Base-by-base conservation (phyloP, 306 rosid species). In the Cercis canadensis region DNA sequence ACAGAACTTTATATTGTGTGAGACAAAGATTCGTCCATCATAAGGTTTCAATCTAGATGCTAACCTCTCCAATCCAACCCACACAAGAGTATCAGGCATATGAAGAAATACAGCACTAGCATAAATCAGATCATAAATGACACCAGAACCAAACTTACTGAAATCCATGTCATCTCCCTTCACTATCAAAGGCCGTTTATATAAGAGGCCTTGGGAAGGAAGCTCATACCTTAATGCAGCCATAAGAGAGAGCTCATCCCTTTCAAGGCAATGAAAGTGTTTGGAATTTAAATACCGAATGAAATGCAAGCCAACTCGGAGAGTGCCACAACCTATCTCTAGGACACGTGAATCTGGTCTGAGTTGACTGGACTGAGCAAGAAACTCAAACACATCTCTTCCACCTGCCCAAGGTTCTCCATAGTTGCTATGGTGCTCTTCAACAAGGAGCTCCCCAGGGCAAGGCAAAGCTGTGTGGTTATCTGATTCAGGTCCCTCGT, bases 381-480 rank as follows among this genome's bases (percentile, higher is more conserved):
- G 90, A 76, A 89, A 92, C 79, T 89, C 98, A 72, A 84, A 88
- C 45, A 89, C 96, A 33, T 90, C 98, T 57, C 98, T 80, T 72
- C 97, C 98, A 5, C 98, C 97, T 7, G 98, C 98, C 98, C 97
- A 92, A 17, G 98, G 96, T 69, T 92, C 98, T 1, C 97, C 98
- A 11, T 92, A 90, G 83, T 92, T 92, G 83, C 97, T 92, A 70
- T 90, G 98, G 73, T 90, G 96, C 87, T 92, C 86, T 78, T 92
- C 98, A 11, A 91, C 96, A 5, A 90, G 90, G 71, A 90, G 98
- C 74, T 79, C 96, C 4, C 96, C 96, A 1, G 98, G 98, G 82
- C 98, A 92, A 0, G 96, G 96, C 29, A 88, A 79, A 33, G 91
- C 84, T 3, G 96, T 92, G 82, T 85, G 96, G 19, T 92, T 92